phyloP scores from a whole-genome alignment of 352 stramenopile genomes.

The Albugo candida region DNA sequence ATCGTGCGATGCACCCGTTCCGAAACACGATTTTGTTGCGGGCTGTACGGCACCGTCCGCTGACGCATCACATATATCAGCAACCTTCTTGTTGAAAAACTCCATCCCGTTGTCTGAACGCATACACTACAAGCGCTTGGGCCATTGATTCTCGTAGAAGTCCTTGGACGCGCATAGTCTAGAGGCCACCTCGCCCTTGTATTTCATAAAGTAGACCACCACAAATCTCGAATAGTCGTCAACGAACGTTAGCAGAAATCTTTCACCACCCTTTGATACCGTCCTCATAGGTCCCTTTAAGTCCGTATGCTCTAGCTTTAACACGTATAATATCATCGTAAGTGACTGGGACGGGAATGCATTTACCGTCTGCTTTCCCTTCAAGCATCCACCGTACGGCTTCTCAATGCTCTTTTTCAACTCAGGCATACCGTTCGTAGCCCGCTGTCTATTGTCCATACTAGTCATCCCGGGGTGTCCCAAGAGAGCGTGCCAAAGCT shows the following conservation, averaged over 20 bases:
- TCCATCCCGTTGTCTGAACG: conserved; percentile 15
- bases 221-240: conserved; percentile 9
- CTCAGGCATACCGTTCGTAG: conserved; percentile 2
- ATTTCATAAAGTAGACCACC: conserved; percentile 10
- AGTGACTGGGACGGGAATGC: conserved; percentile 1
- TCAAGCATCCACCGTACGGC: conserved; percentile 7
- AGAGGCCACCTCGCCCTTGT: conserved; percentile 5
- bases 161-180: conserved; percentile 6
- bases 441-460: background rate
- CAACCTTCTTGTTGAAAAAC: conserved; percentile 11
- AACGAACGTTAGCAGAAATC: conserved; percentile 6
- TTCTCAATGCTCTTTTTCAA: background rate
- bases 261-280: conserved; percentile 3
- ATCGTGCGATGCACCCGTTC: conserved; percentile 14
- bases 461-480: background rate
- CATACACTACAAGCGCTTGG: conserved; percentile 8
- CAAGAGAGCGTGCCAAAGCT: conserved; percentile 10
- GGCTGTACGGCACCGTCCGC: conserved; percentile 6
- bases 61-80: conserved; percentile 10
- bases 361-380: conserved; percentile 6
- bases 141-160: conserved; percentile 8
- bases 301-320: conserved; percentile 10
- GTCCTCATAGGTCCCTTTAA: conserved; percentile 9
- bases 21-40: conserved; percentile 15
- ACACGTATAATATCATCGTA: too few relatives aligned